A percentile compares a stretch with the other conserved stretches of the same genome.
These are phyloP conservation scores for Suillus fuscotomentosus DNA, from an alignment of 768 basidiomycete species.

Conservation along the genomic window DNA sequence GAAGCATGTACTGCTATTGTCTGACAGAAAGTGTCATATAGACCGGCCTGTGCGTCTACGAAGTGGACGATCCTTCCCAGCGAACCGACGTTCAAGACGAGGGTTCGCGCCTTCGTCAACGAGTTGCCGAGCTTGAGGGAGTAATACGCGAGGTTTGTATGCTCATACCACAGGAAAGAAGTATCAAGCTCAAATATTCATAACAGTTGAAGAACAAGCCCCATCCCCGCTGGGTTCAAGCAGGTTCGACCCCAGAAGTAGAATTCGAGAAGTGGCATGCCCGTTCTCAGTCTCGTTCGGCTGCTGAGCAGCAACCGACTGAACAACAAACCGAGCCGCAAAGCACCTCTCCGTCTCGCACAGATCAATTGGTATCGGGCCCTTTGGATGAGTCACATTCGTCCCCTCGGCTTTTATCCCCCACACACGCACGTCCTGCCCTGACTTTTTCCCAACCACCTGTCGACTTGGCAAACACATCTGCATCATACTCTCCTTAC, in stretches of 20 bases:
- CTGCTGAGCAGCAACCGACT: constrained; percentile 10
- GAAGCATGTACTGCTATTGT: constrained; percentile 25
- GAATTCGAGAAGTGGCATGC: constrained; percentile 28
- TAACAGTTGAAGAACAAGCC: constrained; percentile 69
- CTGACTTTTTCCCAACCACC: constrained; percentile 30
- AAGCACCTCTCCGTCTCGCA: constrained; percentile 1
- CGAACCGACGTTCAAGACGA: constrained; percentile 56
- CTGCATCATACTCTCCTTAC: constrained; percentile 14
- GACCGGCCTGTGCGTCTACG: constrained; percentile 84
- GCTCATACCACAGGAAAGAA: not conserved
- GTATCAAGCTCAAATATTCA: not conserved
- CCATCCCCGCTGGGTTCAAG: constrained; percentile 57
- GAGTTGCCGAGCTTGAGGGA: constrained; percentile 81
- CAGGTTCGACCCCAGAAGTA: constrained; percentile 21
- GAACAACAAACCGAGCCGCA: no score
- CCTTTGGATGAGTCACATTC: constrained; percentile 5
- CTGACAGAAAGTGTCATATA: constrained; percentile 23
- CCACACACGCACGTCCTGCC: constrained; percentile 31
- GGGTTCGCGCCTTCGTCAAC: constrained; percentile 60
- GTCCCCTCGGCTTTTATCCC: constrained; percentile 19
- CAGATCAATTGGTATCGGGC: constrained; percentile 3
- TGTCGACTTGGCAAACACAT: constrained; percentile 5
- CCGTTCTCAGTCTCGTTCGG: constrained; percentile 17
- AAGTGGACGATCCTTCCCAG: constrained; percentile 73
- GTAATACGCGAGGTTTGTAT: constrained; percentile 71